phyloP scores from a whole-genome alignment of 2,329 filamentous ascomycete species.

The Didymella glomerata region DNA sequence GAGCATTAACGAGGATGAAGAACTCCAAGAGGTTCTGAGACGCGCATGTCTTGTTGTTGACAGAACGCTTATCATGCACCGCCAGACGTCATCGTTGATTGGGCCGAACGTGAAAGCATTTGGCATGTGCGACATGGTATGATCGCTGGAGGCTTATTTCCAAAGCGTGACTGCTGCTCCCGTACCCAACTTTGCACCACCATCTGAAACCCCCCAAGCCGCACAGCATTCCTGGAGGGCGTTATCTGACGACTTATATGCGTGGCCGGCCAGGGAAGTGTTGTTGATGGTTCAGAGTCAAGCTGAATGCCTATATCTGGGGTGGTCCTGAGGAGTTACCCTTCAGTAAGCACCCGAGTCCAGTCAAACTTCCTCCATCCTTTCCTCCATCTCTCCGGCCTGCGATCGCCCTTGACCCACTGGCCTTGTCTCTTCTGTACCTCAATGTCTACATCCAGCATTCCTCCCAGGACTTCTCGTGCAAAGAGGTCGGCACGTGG shows the following conservation, averaged over 20 bases:
- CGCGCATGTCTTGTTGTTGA: slow-evolving; percentile 27
- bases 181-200: slow-evolving; percentile 26
- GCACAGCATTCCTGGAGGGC: slow-evolving; percentile 19
- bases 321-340: slow-evolving; percentile 20
- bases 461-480: slow-evolving; percentile 88
- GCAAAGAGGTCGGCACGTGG: slow-evolving; percentile 92
- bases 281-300: background rate
- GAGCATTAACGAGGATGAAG: slow-evolving; percentile 3
- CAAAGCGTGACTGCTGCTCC: slow-evolving; percentile 14
- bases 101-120: slow-evolving; percentile 22
- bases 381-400: slow-evolving; percentile 81
- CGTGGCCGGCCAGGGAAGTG: background rate
- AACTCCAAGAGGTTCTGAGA: background rate
- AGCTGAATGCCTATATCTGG: background rate
- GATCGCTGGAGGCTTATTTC: slow-evolving; percentile 24
- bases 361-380: slow-evolving; percentile 95
- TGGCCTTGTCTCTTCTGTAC: slow-evolving; percentile 88
- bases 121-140: slow-evolving; percentile 32
- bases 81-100: slow-evolving; percentile 27
- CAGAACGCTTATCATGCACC: slow-evolving; percentile 21
- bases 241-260: background rate
- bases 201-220: slow-evolving; percentile 28
- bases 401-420: slow-evolving; percentile 74
- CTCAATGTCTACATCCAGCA: slow-evolving; percentile 83
- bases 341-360: slow-evolving; percentile 69